These are phyloP conservation scores for Coemansia sp. DNA, from an alignment of 192 early-diverging fungal species.

Conservation along the genomic window DNA sequence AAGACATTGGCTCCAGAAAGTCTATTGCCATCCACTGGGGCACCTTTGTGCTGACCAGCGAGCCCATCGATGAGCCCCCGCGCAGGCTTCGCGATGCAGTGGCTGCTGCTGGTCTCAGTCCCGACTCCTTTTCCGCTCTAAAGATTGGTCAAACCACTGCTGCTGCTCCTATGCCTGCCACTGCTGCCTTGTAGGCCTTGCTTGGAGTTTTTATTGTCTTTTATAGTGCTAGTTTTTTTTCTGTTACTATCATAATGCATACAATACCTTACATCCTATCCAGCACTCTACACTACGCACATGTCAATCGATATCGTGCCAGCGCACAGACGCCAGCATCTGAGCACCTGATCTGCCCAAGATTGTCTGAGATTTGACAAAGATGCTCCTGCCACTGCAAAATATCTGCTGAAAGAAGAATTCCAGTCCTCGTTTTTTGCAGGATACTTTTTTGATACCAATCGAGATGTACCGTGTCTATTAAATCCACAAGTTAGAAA, in stretches of 20 bases:
- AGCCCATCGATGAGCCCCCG: slow-evolving; percentile 70
- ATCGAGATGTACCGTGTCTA: neutral
- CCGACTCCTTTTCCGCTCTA: slow-evolving; percentile 47
- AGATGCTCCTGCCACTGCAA: too few relatives aligned
- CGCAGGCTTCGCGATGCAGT: slow-evolving; percentile 58
- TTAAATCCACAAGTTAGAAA: too few relatives aligned
- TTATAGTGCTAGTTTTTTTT: neutral
- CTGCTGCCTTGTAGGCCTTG: neutral
- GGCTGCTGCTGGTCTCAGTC: slow-evolving; percentile 55
- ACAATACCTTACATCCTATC: neutral
- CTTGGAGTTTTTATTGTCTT: neutral
- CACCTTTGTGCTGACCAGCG: slow-evolving; percentile 75
- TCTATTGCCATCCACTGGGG: slow-evolving; percentile 87
- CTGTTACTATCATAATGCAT: neutral
- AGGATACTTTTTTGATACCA: neutral
- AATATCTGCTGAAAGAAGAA: too few relatives aligned
- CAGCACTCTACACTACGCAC: too few relatives aligned
- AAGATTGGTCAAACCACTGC: slow-evolving; percentile 55
- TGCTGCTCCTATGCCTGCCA: neutral
- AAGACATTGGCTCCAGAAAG: slow-evolving; percentile 66
- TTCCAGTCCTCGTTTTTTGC: neutral
- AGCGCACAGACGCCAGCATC: too few relatives aligned
- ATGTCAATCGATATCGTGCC: too few relatives aligned
- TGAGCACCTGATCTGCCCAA: too few relatives aligned
- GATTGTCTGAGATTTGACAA: too few relatives aligned